Conservation (phyloP, 345 rosid species). For the Crucihimalaya himalaica region DNA sequence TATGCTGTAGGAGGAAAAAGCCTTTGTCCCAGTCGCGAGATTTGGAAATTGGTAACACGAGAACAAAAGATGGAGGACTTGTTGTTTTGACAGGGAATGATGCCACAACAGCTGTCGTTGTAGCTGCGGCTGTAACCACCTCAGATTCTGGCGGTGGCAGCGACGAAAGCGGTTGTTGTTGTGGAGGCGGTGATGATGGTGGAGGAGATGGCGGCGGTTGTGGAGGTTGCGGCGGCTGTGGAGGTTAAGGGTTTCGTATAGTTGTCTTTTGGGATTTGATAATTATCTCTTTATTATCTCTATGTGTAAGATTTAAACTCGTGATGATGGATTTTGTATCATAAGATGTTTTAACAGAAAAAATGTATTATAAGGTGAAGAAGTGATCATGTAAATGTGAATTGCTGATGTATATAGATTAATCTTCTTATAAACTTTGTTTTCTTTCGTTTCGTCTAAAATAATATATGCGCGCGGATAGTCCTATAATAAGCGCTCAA, state of each 20-base stretch:
- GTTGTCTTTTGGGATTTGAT: neutral
- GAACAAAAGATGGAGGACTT: conserved; percentile 37
- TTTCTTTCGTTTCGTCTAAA: too few species aligned
- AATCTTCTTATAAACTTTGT: neutral
- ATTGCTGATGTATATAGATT: neutral
- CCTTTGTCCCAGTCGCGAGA: conserved; percentile 26
- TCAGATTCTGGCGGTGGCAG: neutral
- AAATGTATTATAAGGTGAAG: neutral
- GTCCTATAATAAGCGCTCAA: too few species aligned
- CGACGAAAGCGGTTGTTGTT: neutral
- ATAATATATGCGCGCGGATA: too few species aligned
- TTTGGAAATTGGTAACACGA: conserved; percentile 12
- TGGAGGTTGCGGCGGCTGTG: conserved; percentile 34
- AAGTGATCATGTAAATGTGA: neutral
- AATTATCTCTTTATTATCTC: neutral
- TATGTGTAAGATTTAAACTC: neutral
- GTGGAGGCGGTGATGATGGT: neutral
- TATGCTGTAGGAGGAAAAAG: conserved; percentile 4
- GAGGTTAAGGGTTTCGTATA: conserved; percentile 17
- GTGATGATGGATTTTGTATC: neutral
- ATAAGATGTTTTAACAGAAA: neutral
- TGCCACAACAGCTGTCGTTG: conserved; percentile 9
- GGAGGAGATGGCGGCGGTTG: conserved; percentile 20
- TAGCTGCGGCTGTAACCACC: conserved; percentile 16
- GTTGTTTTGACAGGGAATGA: conserved; percentile 25